Evolutionary conservation across 371 early-diverging fungal genomes (phyloP).

Genomic region (Lichtheimia corymbifera): DNA sequence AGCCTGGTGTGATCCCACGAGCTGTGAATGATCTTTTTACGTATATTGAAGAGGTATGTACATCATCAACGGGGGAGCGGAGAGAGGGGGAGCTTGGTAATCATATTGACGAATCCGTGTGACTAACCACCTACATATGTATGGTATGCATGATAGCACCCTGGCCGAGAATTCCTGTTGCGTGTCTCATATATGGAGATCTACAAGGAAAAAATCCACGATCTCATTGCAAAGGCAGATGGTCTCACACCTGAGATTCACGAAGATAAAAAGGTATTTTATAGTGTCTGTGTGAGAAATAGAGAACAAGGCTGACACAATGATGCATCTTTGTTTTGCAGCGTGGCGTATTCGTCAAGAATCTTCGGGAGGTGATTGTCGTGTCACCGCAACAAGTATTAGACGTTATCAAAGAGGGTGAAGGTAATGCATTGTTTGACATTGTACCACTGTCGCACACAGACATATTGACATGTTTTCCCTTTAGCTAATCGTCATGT

Average conservation of each 20-base stretch:
- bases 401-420: slow-evolving; percentile 79
- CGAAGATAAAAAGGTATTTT: slow-evolving; percentile 27
- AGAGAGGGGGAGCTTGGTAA: neutral
- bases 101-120: neutral
- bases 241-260: slow-evolving; percentile 11
- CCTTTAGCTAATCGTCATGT: slow-evolving; percentile 73
- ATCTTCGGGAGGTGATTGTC: slow-evolving; percentile 88
- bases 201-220: slow-evolving; percentile 95
- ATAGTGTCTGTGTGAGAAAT: neutral
- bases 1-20: slow-evolving; percentile 61
- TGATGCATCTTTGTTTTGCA: slow-evolving; percentile 19
- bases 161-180: slow-evolving; percentile 24
- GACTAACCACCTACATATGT: neutral
- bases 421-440: slow-evolving; percentile 49
- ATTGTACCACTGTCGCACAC: neutral
- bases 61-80: neutral
- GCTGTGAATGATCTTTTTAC: slow-evolving; percentile 59
- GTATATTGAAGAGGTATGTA: slow-evolving; percentile 45
- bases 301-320: neutral
- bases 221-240: slow-evolving; percentile 61
- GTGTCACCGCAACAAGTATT: slow-evolving; percentile 81
- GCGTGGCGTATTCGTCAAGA: slow-evolving; percentile 86
- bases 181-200: slow-evolving; percentile 89
- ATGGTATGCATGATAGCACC: slow-evolving; percentile 10
- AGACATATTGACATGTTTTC: neutral